Conservation (phyloP, 164 flowering plant species). For the Magnolia kwangsiensis region DNA sequence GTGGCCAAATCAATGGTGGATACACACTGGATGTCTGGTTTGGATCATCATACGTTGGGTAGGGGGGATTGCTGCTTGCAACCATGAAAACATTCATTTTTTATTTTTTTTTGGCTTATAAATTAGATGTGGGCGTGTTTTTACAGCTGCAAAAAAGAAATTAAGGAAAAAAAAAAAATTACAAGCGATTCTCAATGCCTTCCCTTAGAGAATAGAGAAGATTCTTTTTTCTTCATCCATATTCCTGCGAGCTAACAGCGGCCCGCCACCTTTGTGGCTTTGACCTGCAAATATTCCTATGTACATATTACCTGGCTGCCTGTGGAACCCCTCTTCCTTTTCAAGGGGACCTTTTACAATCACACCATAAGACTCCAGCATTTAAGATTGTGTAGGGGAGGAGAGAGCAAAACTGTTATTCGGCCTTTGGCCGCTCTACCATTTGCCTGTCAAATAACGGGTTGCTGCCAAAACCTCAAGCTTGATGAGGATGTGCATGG, state of each 20-base stretch:
- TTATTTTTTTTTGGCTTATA: neutral
- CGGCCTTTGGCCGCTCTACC: conserved; percentile 8
- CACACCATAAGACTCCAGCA: conserved; percentile 9
- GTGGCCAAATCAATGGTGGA: no score
- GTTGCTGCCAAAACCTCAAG: conserved; percentile 11
- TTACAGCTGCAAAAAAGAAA: conserved; percentile 10
- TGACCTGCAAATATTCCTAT: conserved; percentile 36
- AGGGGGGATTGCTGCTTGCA: no score
- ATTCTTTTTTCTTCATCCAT: neutral
- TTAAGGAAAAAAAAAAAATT: neutral
- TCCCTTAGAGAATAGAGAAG: conserved; percentile 4
- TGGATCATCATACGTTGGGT: no score
- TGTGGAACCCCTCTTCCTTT: conserved; percentile 9
- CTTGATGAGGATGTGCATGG: neutral
- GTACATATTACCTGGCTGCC: conserved; percentile 18
- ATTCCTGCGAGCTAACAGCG: conserved; percentile 13
- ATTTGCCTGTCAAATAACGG: neutral
- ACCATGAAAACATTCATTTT: neutral
- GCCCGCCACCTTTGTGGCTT: conserved; percentile 59
- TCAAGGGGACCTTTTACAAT: conserved; percentile 14
- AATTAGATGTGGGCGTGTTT: neutral
- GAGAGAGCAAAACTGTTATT: conserved; percentile 20
- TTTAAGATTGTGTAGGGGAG: neutral
- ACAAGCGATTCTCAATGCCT: neutral
- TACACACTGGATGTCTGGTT: no score